These are phyloP conservation scores for Teratosphaeria pseudoeucalypti DNA, from an alignment of 2,329 filamentous ascomycete species.

Conservation along the genomic window DNA sequence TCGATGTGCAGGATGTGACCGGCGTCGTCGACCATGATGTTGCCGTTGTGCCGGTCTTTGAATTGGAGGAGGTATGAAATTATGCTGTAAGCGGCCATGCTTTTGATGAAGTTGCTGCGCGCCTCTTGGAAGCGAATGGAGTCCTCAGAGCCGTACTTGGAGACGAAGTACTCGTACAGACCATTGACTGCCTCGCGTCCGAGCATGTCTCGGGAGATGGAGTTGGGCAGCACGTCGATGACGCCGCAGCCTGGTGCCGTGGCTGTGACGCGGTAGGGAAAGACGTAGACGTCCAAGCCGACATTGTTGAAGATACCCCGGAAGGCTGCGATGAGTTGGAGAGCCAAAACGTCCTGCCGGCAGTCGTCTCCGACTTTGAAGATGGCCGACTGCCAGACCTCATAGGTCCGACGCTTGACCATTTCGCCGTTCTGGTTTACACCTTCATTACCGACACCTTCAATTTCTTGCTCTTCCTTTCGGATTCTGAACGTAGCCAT, in stretches of 20 bases:
- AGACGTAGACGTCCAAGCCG: slow-evolving; percentile 92
- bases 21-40: slow-evolving; percentile 98
- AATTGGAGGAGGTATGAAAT: slow-evolving; percentile 96
- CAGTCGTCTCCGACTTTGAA: slow-evolving; percentile 99
- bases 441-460: neutral
- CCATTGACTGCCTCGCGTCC: slow-evolving; percentile 96
- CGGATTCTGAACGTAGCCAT: slow-evolving; percentile 98
- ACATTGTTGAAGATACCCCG: slow-evolving; percentile 92
- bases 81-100: slow-evolving; percentile 95
- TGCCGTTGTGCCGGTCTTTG: slow-evolving; percentile 98
- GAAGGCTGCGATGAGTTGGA: slow-evolving; percentile 98
- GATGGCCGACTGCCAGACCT: slow-evolving; percentile 98
- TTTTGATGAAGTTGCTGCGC: slow-evolving; percentile 95
- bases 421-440: slow-evolving; percentile 20
- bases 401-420: slow-evolving; percentile 47
- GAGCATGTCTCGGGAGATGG: slow-evolving; percentile 96
- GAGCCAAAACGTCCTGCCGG: slow-evolving; percentile 86
- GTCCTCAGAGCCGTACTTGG: slow-evolving; percentile 94
- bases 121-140: slow-evolving; percentile 91
- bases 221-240: slow-evolving; percentile 95
- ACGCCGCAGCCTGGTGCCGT: slow-evolving; percentile 96
- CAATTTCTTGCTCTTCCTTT: slow-evolving; percentile 50
- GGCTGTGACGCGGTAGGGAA: slow-evolving; percentile 92
- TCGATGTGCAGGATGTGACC: slow-evolving; percentile 98
- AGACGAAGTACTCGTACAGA: slow-evolving; percentile 95